Conservation (phyloP, 768 basidiomycete genomes). For the Mycena alexandri region DNA sequence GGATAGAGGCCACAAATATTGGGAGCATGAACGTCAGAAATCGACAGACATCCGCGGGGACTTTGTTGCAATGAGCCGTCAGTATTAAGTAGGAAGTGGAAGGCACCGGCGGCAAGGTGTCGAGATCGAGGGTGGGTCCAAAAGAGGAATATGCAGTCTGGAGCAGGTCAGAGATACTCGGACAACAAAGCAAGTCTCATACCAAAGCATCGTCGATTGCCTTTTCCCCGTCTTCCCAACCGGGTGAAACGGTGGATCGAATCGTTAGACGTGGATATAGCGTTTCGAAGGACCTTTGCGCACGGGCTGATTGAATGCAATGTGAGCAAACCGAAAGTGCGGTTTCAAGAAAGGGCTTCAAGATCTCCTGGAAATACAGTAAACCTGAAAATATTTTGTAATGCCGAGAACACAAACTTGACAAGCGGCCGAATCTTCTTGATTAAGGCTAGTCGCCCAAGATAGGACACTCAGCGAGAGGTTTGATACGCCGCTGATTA, state of each 20-base stretch:
- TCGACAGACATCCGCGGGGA: constrained; percentile 32
- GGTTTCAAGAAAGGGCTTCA: constrained; percentile 50
- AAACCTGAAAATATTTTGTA: background rate
- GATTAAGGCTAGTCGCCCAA: constrained; percentile 48
- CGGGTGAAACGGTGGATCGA: constrained; percentile 45
- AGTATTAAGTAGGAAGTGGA: constrained; percentile 53
- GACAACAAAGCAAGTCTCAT: constrained; percentile 37
- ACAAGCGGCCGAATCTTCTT: constrained; percentile 44
- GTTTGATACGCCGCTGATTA: constrained; percentile 46
- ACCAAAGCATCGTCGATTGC: constrained; percentile 56
- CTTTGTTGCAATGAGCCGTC: constrained; percentile 49
- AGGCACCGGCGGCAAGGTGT: constrained; percentile 34
- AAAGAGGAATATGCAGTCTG: constrained; percentile 55
- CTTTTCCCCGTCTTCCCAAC: constrained; percentile 57
- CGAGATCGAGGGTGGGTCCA: constrained; percentile 40
- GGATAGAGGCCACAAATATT: constrained; percentile 62
- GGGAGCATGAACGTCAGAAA: constrained; percentile 53
- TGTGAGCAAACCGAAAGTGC: constrained; percentile 50
- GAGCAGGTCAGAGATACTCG: constrained; percentile 8
- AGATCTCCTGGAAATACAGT: constrained; percentile 40
- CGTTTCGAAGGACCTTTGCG: constrained; percentile 59
- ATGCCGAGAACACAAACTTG: constrained; percentile 42
- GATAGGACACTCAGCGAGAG: constrained; percentile 43
- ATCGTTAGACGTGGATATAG: constrained; percentile 61
- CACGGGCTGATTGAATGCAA: constrained; percentile 58